Percentiles rank a stretch among this genome's conserved stretches.
Conservation (phyloP, 306 rosid genomes). For the Rubus idaeus region DNA sequence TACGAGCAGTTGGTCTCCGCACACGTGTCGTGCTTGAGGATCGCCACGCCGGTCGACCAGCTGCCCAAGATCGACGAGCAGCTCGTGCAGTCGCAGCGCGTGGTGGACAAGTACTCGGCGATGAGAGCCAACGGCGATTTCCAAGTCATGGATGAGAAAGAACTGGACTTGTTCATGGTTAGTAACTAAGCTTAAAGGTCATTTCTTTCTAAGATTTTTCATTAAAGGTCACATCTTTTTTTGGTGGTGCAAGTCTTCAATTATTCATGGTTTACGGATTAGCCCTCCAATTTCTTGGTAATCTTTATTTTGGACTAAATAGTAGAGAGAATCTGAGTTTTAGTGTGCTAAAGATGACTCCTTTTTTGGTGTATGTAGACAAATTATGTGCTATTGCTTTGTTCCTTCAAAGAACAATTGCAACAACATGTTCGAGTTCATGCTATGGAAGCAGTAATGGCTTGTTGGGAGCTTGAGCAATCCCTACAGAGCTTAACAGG, state of each 20-base stretch:
- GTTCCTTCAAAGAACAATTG: slow-evolving; percentile 81
- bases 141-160: slow-evolving; percentile 52
- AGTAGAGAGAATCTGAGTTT: not conserved
- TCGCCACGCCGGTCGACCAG: slow-evolving; percentile 95
- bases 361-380: slow-evolving; percentile 41
- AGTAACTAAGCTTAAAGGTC: not conserved
- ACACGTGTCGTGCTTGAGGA: slow-evolving; percentile 82
- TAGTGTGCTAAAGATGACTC: not conserved
- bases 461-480: slow-evolving; percentile 93
- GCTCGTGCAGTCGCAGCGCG: slow-evolving; percentile 71
- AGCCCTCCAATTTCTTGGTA: not conserved
- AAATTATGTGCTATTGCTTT: slow-evolving; percentile 67
- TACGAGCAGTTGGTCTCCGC: slow-evolving; percentile 86
- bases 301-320: not conserved
- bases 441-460: slow-evolving; percentile 96
- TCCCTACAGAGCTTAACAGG: slow-evolving; percentile 86
- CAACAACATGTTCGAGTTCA: slow-evolving; percentile 87
- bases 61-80: slow-evolving; percentile 79
- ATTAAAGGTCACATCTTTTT: not conserved
- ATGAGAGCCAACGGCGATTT: slow-evolving; percentile 20
- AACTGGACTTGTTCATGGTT: slow-evolving; percentile 83
- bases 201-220: not conserved
- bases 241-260: not conserved
- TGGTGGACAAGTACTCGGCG: slow-evolving; percentile 60
- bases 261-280: not conserved